phyloP scores from a whole-genome alignment of 2,329 filamentous ascomycete genomes.

The Esteya vermicola region DNA sequence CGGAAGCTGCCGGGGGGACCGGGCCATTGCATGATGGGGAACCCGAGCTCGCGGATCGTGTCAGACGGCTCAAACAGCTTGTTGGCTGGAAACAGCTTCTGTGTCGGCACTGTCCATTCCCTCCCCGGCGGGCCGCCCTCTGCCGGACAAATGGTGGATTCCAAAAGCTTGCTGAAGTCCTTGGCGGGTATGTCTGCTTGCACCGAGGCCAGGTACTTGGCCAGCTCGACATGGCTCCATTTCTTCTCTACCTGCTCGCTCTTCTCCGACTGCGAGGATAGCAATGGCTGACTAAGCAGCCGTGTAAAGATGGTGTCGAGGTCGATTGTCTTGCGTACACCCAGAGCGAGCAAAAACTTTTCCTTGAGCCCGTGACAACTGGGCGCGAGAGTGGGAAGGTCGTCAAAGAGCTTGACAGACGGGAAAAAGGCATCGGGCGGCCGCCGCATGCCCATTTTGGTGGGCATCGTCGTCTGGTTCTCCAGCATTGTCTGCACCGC shows the following conservation, averaged over 20 bases:
- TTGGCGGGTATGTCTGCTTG: slow-evolving; percentile 71
- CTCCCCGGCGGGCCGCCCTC: slow-evolving; percentile 46
- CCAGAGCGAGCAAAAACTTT: slow-evolving; percentile 69
- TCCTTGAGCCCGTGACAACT: slow-evolving; percentile 73
- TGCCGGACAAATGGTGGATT: slow-evolving; percentile 70
- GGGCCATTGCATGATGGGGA: slow-evolving; percentile 76
- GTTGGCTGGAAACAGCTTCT: slow-evolving; percentile 52
- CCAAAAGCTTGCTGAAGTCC: slow-evolving; percentile 65
- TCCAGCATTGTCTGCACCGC: slow-evolving; percentile 52
- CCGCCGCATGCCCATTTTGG: slow-evolving; percentile 76
- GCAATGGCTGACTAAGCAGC: slow-evolving; percentile 48
- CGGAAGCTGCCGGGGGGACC: slow-evolving; percentile 48
- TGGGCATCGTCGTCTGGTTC: slow-evolving; percentile 66
- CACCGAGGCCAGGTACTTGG: slow-evolving; percentile 88
- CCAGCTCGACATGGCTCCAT: slow-evolving; percentile 89
- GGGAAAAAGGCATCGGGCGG: slow-evolving; percentile 83
- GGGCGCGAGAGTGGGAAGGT: slow-evolving; percentile 62
- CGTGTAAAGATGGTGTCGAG: slow-evolving; percentile 85
- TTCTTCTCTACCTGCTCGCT: slow-evolving; percentile 24
- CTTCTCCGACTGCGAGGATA: slow-evolving; percentile 11
- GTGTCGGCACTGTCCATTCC: slow-evolving; percentile 36
- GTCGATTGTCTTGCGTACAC: slow-evolving; percentile 90
- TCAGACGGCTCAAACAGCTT: slow-evolving; percentile 74
- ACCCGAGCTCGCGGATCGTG: slow-evolving; percentile 49
- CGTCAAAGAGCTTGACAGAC: slow-evolving; percentile 87